phyloP scores from a whole-genome alignment of 176 grass and related monocot species.

The Aegilops sharonensis region DNA sequence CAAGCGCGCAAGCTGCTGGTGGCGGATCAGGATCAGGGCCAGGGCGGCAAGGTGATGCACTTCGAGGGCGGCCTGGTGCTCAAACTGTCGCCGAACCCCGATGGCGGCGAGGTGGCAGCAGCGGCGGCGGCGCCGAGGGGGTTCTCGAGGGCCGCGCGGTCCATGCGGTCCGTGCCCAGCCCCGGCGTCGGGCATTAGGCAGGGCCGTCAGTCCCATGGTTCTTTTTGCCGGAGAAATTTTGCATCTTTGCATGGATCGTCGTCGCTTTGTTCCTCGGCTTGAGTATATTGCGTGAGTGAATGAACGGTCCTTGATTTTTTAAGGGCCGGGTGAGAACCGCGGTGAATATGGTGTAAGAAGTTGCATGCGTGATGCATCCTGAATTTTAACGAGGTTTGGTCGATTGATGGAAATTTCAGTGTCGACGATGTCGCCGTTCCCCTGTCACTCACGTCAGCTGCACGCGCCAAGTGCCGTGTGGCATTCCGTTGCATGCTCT shows the following conservation, averaged over 20 bases:
- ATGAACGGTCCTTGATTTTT: conserved; percentile 1
- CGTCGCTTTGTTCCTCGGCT: no score
- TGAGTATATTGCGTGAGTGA: no score
- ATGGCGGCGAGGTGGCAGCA: neutral
- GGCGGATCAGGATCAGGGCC: neutral
- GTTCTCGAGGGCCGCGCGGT: conserved; percentile 22
- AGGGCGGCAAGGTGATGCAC: conserved; percentile 8
- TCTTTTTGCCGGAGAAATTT: neutral
- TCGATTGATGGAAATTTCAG: no score
- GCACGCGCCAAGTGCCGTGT: neutral
- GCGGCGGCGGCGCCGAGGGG: neutral
- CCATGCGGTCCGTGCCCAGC: conserved; percentile 60
- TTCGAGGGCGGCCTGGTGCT: conserved; percentile 34
- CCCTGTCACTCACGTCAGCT: neutral
- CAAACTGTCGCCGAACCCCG: neutral
- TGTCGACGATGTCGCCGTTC: no score
- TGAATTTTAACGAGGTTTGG: neutral
- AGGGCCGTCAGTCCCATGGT: no score
- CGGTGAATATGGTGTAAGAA: neutral
- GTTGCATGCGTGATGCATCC: neutral
- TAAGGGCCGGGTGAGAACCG: neutral
- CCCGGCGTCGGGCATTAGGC: conserved; percentile 60
- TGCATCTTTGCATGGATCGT: neutral
- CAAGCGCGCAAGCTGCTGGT: conserved; percentile 31
- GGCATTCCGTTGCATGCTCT: neutral